Percentiles rank a stretch among this genome's conserved stretches.
phyloP scores from a whole-genome alignment of 257 asterid genomes.

The Forsythia suspensa region DNA sequence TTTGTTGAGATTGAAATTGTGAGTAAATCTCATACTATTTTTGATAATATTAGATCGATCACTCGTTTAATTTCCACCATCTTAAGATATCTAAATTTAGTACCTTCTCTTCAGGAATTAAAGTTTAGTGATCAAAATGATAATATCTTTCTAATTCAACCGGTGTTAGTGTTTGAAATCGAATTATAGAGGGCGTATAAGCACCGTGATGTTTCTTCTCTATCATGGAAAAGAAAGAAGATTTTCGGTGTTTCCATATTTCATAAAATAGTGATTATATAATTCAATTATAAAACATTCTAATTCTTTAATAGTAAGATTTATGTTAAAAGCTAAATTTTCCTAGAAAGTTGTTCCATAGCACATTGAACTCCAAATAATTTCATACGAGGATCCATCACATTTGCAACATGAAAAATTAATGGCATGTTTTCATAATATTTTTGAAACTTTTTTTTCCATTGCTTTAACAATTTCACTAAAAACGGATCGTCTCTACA shows the following conservation, averaged over 20 bases:
- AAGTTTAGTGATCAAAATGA: neutral
- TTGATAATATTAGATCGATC: neutral
- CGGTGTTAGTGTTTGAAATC: too few relatives aligned
- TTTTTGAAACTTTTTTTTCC: too few relatives aligned
- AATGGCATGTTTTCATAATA: too few relatives aligned
- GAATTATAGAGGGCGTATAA: neutral
- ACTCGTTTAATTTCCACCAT: neutral
- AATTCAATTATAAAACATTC: too few relatives aligned
- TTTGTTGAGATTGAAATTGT: slow-evolving; percentile 21
- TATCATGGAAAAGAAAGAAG: too few relatives aligned
- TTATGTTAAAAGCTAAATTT: neutral
- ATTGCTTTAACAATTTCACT: too few relatives aligned
- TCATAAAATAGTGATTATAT: too few relatives aligned
- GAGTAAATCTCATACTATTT: slow-evolving; percentile 73
- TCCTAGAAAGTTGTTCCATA: neutral
- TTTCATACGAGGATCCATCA: neutral
- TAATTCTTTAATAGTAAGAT: too few relatives aligned
- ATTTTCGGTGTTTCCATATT: neutral
- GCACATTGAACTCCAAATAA: neutral
- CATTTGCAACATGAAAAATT: neutral
- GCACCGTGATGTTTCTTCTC: neutral
- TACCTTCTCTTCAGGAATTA: neutral
- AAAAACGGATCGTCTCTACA: neutral
- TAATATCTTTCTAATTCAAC: neutral
- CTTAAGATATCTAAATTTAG: neutral